phyloP scores from a whole-genome alignment of 768 basidiomycete genomes.

The Leccinum rimulosum region DNA sequence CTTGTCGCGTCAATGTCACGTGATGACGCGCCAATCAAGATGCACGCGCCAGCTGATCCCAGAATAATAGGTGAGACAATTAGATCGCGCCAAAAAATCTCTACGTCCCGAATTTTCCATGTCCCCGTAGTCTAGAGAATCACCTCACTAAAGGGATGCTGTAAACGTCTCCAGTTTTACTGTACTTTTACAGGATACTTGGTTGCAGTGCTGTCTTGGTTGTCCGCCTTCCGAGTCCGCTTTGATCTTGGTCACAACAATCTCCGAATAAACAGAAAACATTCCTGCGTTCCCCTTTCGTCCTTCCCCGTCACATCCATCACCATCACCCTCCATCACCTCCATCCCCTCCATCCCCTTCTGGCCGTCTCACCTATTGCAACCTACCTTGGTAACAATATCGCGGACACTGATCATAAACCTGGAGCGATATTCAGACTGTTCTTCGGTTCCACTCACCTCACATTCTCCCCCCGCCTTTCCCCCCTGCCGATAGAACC shows the following conservation, averaged over 20 bases:
- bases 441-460: slow-evolving; percentile 9
- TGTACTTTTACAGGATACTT: neutral
- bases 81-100: neutral
- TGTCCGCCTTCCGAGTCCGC: slow-evolving; percentile 1
- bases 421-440: neutral
- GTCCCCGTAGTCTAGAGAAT: neutral
- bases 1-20: slow-evolving; percentile 7
- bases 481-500: neutral
- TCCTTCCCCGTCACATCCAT: neutral
- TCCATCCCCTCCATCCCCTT: neutral
- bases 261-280: slow-evolving; percentile 14
- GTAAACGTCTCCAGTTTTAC: neutral
- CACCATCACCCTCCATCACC: neutral
- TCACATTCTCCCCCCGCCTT: neutral
- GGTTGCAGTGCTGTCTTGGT: neutral
- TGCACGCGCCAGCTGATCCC: slow-evolving; percentile 3
- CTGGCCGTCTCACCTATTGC: neutral
- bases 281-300: neutral
- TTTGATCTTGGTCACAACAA: slow-evolving; percentile 11
- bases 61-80: slow-evolving; percentile 19
- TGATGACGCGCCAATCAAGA: slow-evolving; percentile 9
- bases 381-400: neutral
- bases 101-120: neutral
- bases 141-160: neutral
- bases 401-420: neutral